Base-by-base conservation (phyloP, 495 filamentous ascomycete genomes). In the Acidomyces sp. region DNA sequence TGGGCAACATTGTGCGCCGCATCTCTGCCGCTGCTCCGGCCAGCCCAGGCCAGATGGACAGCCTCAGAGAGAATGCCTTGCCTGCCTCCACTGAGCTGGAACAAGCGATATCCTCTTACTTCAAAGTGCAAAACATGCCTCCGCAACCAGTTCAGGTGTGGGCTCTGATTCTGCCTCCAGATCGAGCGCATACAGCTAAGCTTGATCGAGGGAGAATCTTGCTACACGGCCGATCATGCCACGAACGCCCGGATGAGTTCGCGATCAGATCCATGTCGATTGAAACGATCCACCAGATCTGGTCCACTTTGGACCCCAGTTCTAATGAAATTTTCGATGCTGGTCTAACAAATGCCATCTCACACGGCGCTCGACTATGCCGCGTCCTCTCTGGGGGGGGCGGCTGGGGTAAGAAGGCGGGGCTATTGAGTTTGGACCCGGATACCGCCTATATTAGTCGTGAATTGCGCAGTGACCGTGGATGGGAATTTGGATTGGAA, bases 391-490 rank as follows among this genome's bases (percentile, higher is more conserved):
- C 83, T 55, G 86, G 86, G 16, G 86, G 86, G 45, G 86, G 86
- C 37, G 86, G 86, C 32, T 94, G 86, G 86, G 86, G 86, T 4
- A 64, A 73, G 46, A 94, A 92, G 57, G 74, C 77, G 40, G 86
- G 86, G 3, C 66, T 94, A 10, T 62, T 93, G 4, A 85, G 84
- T 6, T 64, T 94, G 0, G 85, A 92, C 53, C 83, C 84, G 15
- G 72, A 84, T 23, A 30, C 22, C 6, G 36, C n/a, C 11, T 42
- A 42, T 30, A 36, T 15, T 22, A 43, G 26, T 13, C 38, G 45
- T 5, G 45, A 48, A 2, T 34, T 48, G 1, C 31, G 45, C 3
- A 16, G 6, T 16, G 45, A 48, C 17, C 18, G 28, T 4, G 45
- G 45, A 7, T 48, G 45, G 45, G 32, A 48, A 1, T 48, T 48